Evolutionary conservation across 176 grass and related monocot species (phyloP).

Genomic region (Leersia perrieri): DNA sequence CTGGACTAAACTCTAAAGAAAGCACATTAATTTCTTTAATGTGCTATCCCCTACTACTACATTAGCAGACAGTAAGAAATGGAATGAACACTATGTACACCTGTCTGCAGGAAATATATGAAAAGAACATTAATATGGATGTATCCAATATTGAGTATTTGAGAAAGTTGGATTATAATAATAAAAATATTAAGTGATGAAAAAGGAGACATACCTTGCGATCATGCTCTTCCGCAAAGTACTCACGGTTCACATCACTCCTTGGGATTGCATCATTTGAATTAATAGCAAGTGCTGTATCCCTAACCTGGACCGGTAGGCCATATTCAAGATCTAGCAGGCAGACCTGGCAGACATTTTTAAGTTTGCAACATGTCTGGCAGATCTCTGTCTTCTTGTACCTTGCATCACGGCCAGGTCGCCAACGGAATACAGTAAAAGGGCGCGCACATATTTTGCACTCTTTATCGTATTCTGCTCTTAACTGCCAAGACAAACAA

Average conservation of each 20-base stretch:
- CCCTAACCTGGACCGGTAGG: constrained; percentile 85
- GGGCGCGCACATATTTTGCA: constrained; percentile 93
- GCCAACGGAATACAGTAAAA: constrained; percentile 94
- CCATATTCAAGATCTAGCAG: constrained; percentile 96
- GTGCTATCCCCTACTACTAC: background rate
- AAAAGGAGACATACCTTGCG: constrained; percentile 69
- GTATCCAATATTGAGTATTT: background rate
- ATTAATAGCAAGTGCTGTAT: constrained; percentile 82
- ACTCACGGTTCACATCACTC: constrained; percentile 94
- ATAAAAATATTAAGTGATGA: background rate
- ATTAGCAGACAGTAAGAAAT: too few species aligned
- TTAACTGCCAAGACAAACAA: constrained; percentile 54
- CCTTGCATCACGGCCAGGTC: constrained; percentile 88
- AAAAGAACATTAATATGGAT: background rate
- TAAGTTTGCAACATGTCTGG: constrained; percentile 96
- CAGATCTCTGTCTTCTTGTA: constrained; percentile 99
- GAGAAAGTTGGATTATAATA: background rate
- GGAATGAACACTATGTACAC: background rate
- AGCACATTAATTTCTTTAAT: background rate
- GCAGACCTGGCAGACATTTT: constrained; percentile 98
- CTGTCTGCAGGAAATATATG: background rate
- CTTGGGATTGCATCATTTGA: constrained; percentile 89
- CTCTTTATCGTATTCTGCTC: constrained; percentile 90
- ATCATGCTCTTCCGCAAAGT: constrained; percentile 97
- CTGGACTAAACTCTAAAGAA: background rate